Evolutionary conservation across 2,329 filamentous ascomycete genomes (phyloP).

Genomic region (Xylariaceae sp.): DNA sequence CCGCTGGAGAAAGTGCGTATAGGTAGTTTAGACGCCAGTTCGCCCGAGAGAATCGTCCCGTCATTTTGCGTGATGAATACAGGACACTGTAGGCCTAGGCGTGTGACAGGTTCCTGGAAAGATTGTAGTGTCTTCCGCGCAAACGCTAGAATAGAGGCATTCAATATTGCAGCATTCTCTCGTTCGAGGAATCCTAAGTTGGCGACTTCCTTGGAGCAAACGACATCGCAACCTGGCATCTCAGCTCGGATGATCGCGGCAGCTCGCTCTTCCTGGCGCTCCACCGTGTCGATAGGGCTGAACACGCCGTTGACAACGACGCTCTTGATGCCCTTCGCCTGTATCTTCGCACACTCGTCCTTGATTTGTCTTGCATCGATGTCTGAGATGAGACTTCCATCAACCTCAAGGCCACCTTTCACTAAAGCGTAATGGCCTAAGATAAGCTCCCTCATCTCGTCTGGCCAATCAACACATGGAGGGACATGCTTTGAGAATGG

Average conservation of each 20-base stretch:
- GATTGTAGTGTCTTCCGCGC: conserved; percentile 53
- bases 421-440: conserved; percentile 43
- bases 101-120: conserved; percentile 50
- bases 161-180: conserved; percentile 62
- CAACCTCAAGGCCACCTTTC: conserved; percentile 49
- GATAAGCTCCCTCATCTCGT: conserved; percentile 44
- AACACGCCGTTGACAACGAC: conserved; percentile 50
- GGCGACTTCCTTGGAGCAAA: conserved; percentile 49
- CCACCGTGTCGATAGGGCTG: conserved; percentile 47
- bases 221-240: conserved; percentile 41
- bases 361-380: conserved; percentile 41
- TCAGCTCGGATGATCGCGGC: conserved; percentile 39
- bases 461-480: conserved; percentile 52
- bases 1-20: conserved; percentile 61
- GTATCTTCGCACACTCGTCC: conserved; percentile 36
- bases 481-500: conserved; percentile 49
- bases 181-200: conserved; percentile 55
- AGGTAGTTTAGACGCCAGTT: conserved; percentile 51
- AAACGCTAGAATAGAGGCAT: conserved; percentile 57
- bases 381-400: conserved; percentile 43
- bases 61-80: conserved; percentile 63
- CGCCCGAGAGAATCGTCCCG: conserved; percentile 54
- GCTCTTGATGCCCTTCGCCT: conserved; percentile 40
- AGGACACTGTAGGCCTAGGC: conserved; percentile 48
- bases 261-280: conserved; percentile 46